Base-by-base conservation (phyloP, 2,329 filamentous ascomycete species). In the Neofusicoccum kwambonambiense region DNA sequence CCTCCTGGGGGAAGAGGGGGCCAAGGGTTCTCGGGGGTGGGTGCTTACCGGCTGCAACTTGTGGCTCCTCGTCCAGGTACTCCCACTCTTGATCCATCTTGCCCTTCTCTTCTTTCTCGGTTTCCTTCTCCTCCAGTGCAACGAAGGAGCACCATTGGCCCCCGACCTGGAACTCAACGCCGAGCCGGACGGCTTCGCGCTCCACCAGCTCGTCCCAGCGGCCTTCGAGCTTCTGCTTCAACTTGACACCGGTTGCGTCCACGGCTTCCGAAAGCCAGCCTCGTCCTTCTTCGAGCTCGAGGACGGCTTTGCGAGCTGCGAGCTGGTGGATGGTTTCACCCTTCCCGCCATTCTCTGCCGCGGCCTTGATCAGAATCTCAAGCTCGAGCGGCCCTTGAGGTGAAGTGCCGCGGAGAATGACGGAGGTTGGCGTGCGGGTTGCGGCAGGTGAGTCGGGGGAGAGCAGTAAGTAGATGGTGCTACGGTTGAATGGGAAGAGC, bases 61-160 rank as follows among this genome's bases (percentile, higher is more conserved):
- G 17, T 11, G 35, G 27, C 27, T 19, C 11, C 8, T 15, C 27
- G 31, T 68, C 22, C 62, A 60, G 15, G 8, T 47, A 52, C 47
- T 62, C 44, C 35, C 42, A 51, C 35, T 65, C 63, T 64, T 67
- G 64, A 13, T 70, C 42, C 34, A 66, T 47, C 9, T 65, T 45
- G 2, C 22, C 49, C 0, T 64, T 37, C 8, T 64, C 41, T 9
- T 65, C 4, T 4, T 47, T 12, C 17, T 47, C 31, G 17, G 5
- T 60, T n/a, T 35, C 62, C 3, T 70, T 67, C 17, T 79, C 75
- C 67, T 88, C 81, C 1, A 90, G 81, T 2, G 90, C 90, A 3
- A 92, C 86, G 67, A 92, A 93, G 0, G 89, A 90, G 70, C 87
- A 90, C 84, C 87, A 90, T 71, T 88, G 90, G 1, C 88, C 86